A percentile compares a stretch with the other conserved stretches of the same genome.
phyloP scores from a whole-genome alignment of 345 rosid genomes.

The Rhodomyrtus tomentosa region DNA sequence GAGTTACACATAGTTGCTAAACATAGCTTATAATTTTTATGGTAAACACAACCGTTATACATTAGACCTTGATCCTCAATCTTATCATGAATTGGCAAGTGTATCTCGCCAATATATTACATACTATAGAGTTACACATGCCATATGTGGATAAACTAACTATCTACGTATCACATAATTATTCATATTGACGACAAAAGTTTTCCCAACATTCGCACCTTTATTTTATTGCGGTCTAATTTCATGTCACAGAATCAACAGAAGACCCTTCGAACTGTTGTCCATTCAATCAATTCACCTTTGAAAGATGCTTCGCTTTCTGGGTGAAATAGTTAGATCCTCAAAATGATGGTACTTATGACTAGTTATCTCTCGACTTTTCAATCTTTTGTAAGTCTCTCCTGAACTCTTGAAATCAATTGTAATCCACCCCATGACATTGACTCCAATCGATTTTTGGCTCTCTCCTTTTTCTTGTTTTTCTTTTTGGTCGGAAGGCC shows the following conservation, averaged over 20 bases:
- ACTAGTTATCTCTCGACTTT: background rate
- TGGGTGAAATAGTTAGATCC: background rate
- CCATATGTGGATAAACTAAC: too few species aligned
- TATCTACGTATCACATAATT: background rate
- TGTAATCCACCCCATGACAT: background rate
- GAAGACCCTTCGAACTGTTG: background rate
- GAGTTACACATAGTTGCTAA: too few species aligned
- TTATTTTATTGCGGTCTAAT: background rate
- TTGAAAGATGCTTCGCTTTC: background rate
- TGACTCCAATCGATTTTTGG: background rate
- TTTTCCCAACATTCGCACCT: background rate
- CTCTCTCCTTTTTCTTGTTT: too few species aligned
- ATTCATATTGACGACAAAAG: background rate
- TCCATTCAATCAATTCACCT: background rate
- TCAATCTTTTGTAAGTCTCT: background rate
- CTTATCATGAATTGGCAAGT: too few species aligned
- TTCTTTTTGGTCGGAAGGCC: too few species aligned
- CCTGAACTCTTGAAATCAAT: background rate
- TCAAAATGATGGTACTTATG: background rate
- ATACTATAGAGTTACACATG: too few species aligned
- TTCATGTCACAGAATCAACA: background rate
- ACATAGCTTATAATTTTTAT: too few species aligned
- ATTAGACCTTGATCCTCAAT: too few species aligned
- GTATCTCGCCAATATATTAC: too few species aligned
- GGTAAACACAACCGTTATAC: too few species aligned